Percentiles rank a stretch among this genome's conserved stretches.
phyloP scores from a whole-genome alignment of 2,329 filamentous ascomycete species.

The Nectriaceae sp. region DNA sequence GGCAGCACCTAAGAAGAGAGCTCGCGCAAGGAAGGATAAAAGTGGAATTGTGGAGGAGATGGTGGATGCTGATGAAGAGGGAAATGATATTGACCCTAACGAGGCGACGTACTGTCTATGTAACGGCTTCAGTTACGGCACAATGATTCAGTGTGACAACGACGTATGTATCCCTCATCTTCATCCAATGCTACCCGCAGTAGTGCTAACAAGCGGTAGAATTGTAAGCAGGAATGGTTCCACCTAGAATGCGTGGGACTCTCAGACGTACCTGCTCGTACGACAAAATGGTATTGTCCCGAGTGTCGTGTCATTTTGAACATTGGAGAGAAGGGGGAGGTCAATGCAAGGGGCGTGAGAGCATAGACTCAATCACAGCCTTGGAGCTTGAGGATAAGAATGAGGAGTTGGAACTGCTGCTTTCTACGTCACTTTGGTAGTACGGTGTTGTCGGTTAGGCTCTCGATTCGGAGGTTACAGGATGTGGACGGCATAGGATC shows the following conservation, averaged over 20 bases:
- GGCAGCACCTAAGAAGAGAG: constrained; percentile 68
- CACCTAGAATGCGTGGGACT: constrained; percentile 77
- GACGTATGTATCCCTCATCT: constrained; percentile 56
- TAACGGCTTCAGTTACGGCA: constrained; percentile 77
- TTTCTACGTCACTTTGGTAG: too few relatives aligned
- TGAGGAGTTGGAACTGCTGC: too few relatives aligned
- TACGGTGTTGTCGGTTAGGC: too few relatives aligned
- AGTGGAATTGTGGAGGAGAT: constrained; percentile 54
- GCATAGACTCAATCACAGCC: too few relatives aligned
- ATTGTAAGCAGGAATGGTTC: constrained; percentile 85
- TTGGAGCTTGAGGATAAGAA: too few relatives aligned
- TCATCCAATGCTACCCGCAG: constrained; percentile 7
- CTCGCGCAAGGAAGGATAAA: constrained; percentile 51
- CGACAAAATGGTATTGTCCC: constrained; percentile 84
- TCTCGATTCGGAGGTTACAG: too few relatives aligned
- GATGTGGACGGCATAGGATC: too few relatives aligned
- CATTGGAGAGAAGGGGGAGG: constrained; percentile 64
- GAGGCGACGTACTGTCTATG: constrained; percentile 79
- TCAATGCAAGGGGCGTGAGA: constrained; percentile 58
- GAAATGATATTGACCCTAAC: constrained; percentile 70
- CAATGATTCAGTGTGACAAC: constrained; percentile 84
- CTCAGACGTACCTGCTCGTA: constrained; percentile 66
- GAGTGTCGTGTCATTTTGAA: constrained; percentile 67
- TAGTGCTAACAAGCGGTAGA: constrained; percentile 27
- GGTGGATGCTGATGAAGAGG: constrained; percentile 68